Evolutionary conservation across 257 asterid species (phyloP), one percentile per base, ranked within the genome.

Genomic region (Galeopsis tetrahit): DNA sequence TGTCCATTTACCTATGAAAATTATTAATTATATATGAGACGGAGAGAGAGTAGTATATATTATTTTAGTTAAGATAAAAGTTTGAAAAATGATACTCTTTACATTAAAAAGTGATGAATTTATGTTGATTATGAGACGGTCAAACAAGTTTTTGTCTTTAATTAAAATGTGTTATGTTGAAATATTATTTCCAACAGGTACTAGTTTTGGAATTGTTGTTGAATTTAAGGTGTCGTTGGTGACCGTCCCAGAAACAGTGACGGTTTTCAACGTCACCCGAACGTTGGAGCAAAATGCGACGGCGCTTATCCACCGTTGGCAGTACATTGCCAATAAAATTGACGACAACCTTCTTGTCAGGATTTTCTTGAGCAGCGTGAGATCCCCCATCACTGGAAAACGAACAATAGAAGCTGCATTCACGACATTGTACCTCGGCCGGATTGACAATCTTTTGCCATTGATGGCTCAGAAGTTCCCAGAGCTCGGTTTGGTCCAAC

Each of bases 391-490:
- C 1, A 68, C 61, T 6, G 53, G 60, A 43, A 34, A 71, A 2
- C 15, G 74, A 2, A 75, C 74, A 3, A 38, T 75, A 0, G 10
- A 3, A 5, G 87, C 81, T 10, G 28, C 72, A 2, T 85, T 85
- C 63, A 68, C 69, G 2, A 21, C 86, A 0, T 17, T 82, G 10
- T 85, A 40, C 77, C 80, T 82, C 2, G 90, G 87, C 1, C 75
- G 68, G 5, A 66, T 42, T 2, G 36, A 59, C 1, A 71, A 80
- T 46, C 80, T 86, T 28, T 35, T 86, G 6, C 63, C 72, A 2
- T 1, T 85, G 4, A 73, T 82, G 89, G 70, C 78, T 13, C 66
- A 70, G 6, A 65, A 73, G 2, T 86, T 86, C 31, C 84, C 88
- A 0, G 88, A 86, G 39, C 71, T 86, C 2, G 86, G 86, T 6